Evolutionary conservation across 169 alveolate species (phyloP).

Genomic region (Plasmodium gonderi): DNA sequence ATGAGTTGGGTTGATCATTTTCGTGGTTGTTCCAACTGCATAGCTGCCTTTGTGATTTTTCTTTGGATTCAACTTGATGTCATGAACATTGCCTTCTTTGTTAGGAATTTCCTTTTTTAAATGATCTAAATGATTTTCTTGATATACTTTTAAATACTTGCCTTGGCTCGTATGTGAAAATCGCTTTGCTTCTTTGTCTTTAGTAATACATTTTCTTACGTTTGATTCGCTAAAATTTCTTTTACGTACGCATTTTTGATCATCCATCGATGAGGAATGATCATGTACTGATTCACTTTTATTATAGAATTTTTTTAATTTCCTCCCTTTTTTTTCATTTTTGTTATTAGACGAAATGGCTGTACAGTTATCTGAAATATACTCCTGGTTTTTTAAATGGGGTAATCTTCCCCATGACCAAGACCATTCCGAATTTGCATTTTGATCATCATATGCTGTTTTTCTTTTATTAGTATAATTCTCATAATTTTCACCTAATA

Average conservation of each 20-base stretch:
- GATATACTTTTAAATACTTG: background rate
- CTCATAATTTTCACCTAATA: background rate
- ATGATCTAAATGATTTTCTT: background rate
- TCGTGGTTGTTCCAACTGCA: background rate
- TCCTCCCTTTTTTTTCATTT: slow-evolving; percentile 50
- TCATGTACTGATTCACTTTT: slow-evolving; percentile 33
- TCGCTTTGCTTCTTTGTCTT: background rate
- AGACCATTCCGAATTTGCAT: slow-evolving; percentile 71
- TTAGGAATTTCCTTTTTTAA: background rate
- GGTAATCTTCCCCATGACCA: slow-evolving; percentile 78
- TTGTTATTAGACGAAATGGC: slow-evolving; percentile 20
- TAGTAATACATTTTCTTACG: background rate
- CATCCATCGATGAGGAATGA: background rate
- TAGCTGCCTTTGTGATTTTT: background rate
- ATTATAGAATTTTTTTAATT: slow-evolving; percentile 18
- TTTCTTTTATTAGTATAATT: background rate
- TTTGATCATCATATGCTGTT: slow-evolving; percentile 21
- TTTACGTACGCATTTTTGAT: background rate
- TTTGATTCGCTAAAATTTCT: slow-evolving; percentile 50
- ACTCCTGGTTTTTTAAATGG: slow-evolving; percentile 48
- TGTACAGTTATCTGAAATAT: slow-evolving; percentile 19
- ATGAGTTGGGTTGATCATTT: background rate
- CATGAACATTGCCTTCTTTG: background rate
- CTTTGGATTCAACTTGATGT: background rate
- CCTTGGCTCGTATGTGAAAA: background rate